A percentile compares a stretch with the other conserved stretches of the same genome.
Conservation (phyloP, 169 alveolate genomes). For the Plasmodium berghei region DNA sequence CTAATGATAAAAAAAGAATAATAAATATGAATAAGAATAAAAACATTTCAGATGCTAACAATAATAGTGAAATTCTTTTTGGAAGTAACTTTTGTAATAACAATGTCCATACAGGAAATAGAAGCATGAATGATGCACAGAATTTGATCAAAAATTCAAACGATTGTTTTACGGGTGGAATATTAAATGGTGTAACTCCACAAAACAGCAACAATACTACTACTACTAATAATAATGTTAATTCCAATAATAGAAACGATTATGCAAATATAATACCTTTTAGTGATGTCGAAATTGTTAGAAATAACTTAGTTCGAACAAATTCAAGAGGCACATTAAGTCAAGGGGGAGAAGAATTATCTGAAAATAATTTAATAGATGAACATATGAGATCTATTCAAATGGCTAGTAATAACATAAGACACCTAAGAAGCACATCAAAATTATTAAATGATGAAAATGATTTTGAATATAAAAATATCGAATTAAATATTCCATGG, state of each 20-base stretch:
- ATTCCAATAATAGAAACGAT: too few species aligned
- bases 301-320: conserved; percentile 23
- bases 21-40: background rate
- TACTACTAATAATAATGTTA: background rate
- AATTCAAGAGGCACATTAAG: conserved; percentile 21
- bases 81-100: background rate
- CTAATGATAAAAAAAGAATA: background rate
- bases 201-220: background rate
- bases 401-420: conserved; percentile 55
- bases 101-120: background rate
- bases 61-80: too few species aligned
- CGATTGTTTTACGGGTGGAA: conserved; percentile 25
- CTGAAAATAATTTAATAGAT: conserved; percentile 17
- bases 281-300: conserved; percentile 32
- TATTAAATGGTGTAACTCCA: background rate
- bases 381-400: conserved; percentile 57
- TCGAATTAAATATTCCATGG: conserved; percentile 72
- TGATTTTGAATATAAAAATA: conserved; percentile 49
- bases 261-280: conserved; percentile 44
- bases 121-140: background rate
- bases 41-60: conserved; percentile 1
- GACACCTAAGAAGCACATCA: conserved; percentile 38
- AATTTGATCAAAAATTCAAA: conserved; percentile 16
- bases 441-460: conserved; percentile 51
- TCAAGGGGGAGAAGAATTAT: conserved; percentile 16